Evolutionary conservation across 768 basidiomycete genomes (phyloP).

Genomic region (Hysterangium stoloniferum): DNA sequence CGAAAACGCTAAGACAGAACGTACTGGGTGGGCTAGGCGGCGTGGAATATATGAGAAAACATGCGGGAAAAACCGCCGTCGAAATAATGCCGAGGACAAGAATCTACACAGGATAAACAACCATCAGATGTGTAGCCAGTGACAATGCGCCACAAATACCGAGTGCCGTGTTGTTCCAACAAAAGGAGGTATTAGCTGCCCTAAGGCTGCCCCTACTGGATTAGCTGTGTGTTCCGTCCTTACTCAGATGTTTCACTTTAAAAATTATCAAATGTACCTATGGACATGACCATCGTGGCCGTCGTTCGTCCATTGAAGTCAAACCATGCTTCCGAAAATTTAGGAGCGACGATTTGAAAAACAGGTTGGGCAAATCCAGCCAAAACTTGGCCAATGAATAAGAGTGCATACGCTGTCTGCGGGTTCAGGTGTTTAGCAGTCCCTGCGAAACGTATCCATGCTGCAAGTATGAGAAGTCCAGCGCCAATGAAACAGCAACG

Average conservation of each 20-base stretch:
- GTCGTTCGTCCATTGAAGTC: conserved; percentile 68
- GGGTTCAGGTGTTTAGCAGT: conserved; percentile 47
- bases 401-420: conserved; percentile 49
- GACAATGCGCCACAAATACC: conserved; percentile 31
- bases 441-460: conserved; percentile 74
- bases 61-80: conserved; percentile 50
- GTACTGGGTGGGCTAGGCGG: conserved; percentile 79
- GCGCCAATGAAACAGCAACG: conserved; percentile 54
- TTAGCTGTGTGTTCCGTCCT: conserved; percentile 37
- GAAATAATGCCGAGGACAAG: conserved; percentile 65
- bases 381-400: conserved; percentile 70
- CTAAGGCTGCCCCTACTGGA: conserved; percentile 66
- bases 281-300: conserved; percentile 55
- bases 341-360: conserved; percentile 72
- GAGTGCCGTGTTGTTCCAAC: conserved; percentile 47
- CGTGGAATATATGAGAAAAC: conserved; percentile 47
- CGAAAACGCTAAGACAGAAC: conserved; percentile 16
- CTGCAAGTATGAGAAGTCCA: conserved; percentile 45
- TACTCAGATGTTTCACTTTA: neutral
- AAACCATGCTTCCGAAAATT: conserved; percentile 82
- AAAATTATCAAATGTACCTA: conserved; percentile 26
- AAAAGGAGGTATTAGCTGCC: conserved; percentile 64
- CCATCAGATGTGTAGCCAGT: neutral
- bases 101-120: conserved; percentile 34
- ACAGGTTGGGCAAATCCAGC: conserved; percentile 59